These are phyloP conservation scores for Neurospora sp. DNA, from an alignment of 495 filamentous ascomycete species.

Conservation along the genomic window DNA sequence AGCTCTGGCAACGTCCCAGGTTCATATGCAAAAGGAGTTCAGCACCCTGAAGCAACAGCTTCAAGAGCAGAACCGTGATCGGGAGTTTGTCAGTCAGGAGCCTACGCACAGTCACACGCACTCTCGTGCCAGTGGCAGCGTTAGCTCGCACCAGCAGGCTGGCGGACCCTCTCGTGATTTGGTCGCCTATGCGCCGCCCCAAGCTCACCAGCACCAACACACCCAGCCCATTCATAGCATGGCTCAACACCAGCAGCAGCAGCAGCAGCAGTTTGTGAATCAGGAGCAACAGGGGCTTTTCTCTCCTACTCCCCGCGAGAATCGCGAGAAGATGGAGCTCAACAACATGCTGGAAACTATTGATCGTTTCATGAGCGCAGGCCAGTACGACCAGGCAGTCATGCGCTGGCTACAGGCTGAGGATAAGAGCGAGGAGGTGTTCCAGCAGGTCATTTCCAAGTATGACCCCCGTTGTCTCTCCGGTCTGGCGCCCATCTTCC, in stretches of 20 bases:
- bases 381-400: constrained; percentile 58
- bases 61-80: constrained; percentile 11
- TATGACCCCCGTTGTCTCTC: constrained; percentile 62
- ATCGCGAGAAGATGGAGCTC: constrained; percentile 44
- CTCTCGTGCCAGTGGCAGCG: constrained; percentile 9
- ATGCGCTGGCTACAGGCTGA: constrained; percentile 77
- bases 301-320: constrained; percentile 24
- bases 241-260: constrained; percentile 23
- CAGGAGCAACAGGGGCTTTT: constrained; percentile 25
- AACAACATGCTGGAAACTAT: constrained; percentile 57
- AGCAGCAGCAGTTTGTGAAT: constrained; percentile 19
- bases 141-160: constrained; percentile 12
- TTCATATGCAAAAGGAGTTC: constrained; percentile 27
- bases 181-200: constrained; percentile 12
- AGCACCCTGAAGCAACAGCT: constrained; percentile 13
- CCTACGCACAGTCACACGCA: constrained; percentile 5
- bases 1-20: constrained; percentile 53
- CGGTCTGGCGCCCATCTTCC: constrained; percentile 63
- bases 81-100: constrained; percentile 2
- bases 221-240: constrained; percentile 14
- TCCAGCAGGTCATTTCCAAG: constrained; percentile 68
- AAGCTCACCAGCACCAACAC: constrained; percentile 9
- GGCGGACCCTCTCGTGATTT: constrained; percentile 9
- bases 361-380: constrained; percentile 50
- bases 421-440: constrained; percentile 63